Base-by-base conservation (phyloP, 495 filamentous ascomycete genomes). In the Melanomma pulvis-pyrius region DNA sequence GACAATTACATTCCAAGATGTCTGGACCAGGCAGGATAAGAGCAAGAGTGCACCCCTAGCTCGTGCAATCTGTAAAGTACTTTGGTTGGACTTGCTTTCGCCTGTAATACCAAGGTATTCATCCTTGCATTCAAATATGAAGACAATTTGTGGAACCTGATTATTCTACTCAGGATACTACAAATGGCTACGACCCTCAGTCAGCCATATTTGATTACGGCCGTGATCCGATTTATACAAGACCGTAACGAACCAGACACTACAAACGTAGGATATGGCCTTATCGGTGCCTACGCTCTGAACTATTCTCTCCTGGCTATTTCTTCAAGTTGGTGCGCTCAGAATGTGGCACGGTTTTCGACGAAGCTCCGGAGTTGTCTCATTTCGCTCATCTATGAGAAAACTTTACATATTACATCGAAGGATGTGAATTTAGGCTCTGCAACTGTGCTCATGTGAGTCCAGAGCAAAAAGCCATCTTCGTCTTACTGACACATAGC, bases 401-500 rank as follows among this genome's bases (percentile, higher is more conserved):
- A 55, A 25, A 65, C 69, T 1, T 49, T 71, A 9, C n/a, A 49
- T 0, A 58, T 64, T 17, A 13, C 29, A 25, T 50, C 69, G 2
- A 61, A 51, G 19, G 59, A 60, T 25, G 49, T 69, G 26, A 48
- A 71, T 32, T 24, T 71, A 19, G 61, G 69, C 13, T 58, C 59
- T 17, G 66, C 66, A 19, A 71, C 65, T 12, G 55, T 65, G n/a
- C 53, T 71, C 9, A 71, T 71, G n/a, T n/a, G n/a, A n/a, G n/a
- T n/a, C n/a, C n/a, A n/a, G n/a, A n/a, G n/a, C n/a, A n/a, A n/a
- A n/a, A n/a, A n/a, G n/a, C n/a, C n/a, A n/a, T n/a, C n/a, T n/a
- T n/a, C n/a, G n/a, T n/a, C n/a, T n/a, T n/a, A n/a, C n/a, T n/a
- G n/a, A n/a, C n/a, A n/a, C n/a, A n/a, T n/a, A n/a, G n/a, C n/a